phyloP scores from a whole-genome alignment of 345 rosid species.

The Salix purpurea region DNA sequence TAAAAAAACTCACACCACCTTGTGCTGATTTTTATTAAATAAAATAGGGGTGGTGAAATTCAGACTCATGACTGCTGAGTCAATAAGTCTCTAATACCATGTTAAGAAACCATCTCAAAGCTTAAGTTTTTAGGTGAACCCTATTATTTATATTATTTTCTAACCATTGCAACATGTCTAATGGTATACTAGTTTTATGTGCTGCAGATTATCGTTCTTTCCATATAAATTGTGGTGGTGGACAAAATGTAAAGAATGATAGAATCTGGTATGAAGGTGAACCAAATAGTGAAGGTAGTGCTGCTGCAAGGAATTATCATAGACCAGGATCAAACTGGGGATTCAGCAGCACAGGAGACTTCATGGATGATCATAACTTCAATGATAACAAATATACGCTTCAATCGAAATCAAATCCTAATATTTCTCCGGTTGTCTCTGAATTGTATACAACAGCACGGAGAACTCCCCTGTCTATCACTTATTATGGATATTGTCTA shows the following conservation, averaged over 20 bases:
- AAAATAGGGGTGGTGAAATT: too few relatives aligned
- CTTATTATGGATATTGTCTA: neutral
- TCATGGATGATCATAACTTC: neutral
- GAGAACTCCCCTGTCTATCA: neutral
- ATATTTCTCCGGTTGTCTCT: too few relatives aligned
- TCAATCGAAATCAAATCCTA: too few relatives aligned
- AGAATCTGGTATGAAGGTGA: conserved; percentile 1
- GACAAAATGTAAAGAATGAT: neutral
- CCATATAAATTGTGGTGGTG: conserved; percentile 1
- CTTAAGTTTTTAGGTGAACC: too few relatives aligned
- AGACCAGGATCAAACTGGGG: neutral
- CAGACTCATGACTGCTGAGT: too few relatives aligned
- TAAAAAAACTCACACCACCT: too few relatives aligned
- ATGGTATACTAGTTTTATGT: neutral
- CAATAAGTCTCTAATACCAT: too few relatives aligned
- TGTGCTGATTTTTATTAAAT: too few relatives aligned
- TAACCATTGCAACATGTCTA: neutral
- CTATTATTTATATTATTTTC: too few relatives aligned
- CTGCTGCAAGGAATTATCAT: neutral
- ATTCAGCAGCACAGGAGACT: conserved; percentile 5
- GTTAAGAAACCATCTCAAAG: too few relatives aligned
- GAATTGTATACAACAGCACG: neutral
- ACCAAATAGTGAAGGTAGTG: neutral
- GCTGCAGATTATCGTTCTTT: neutral
- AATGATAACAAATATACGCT: too few relatives aligned